phyloP scores from a whole-genome alignment of 495 filamentous ascomycete genomes.

The Talaromyces proteolyticus region DNA sequence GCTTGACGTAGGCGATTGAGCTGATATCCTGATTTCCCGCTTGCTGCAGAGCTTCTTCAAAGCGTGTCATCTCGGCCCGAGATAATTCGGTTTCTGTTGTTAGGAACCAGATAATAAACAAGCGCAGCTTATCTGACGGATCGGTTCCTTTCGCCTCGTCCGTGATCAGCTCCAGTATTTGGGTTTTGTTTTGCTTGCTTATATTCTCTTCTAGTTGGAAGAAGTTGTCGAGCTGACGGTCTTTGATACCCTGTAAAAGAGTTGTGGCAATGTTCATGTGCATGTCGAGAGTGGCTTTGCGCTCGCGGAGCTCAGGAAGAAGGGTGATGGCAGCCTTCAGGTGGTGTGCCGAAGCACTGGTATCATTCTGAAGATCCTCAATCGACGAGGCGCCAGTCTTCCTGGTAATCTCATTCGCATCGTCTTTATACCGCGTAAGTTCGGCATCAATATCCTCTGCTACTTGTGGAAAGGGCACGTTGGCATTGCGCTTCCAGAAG shows the following conservation, averaged over 20 bases:
- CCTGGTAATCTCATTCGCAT: conserved; percentile 88
- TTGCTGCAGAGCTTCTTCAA: conserved; percentile 77
- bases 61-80: conserved; percentile 74
- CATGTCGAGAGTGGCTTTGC: conserved; percentile 91
- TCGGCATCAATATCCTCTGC: conserved; percentile 94
- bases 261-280: conserved; percentile 98
- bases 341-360: conserved; percentile 82
- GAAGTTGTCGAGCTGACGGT: conserved; percentile 90
- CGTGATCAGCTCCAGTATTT: conserved; percentile 83
- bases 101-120: conserved; percentile 97
- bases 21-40: conserved; percentile 66
- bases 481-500: conserved; percentile 96
- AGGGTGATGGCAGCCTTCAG: conserved; percentile 92
- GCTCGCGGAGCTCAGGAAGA: conserved; percentile 84
- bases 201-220: conserved; percentile 95
- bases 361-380: conserved; percentile 89
- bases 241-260: conserved; percentile 83
- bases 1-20: conserved; percentile 77
- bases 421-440: conserved; percentile 89
- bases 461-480: conserved; percentile 89
- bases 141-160: conserved; percentile 76
- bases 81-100: conserved; percentile 88
- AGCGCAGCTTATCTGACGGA: conserved; percentile 78
- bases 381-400: conserved; percentile 91
- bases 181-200: conserved; percentile 83